Conservation (phyloP, 805 yeast species). For the Priceomyces carsonii region DNA sequence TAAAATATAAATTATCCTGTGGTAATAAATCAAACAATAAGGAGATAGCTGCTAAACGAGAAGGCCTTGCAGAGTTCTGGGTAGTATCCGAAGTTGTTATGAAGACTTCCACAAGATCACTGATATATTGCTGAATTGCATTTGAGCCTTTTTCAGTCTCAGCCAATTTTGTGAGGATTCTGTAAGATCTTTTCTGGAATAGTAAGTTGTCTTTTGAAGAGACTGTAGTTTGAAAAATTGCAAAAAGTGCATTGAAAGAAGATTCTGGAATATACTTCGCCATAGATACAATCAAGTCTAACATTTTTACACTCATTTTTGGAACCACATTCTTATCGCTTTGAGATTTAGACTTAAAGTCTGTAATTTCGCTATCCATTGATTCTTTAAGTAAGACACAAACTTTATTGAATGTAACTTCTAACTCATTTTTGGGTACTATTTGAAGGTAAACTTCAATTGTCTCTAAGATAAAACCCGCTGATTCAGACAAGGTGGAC, state of each 20-base stretch:
- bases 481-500: conserved; percentile 80
- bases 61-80: conserved; percentile 74
- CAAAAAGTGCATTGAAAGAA: conserved; percentile 69
- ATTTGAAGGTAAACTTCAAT: conserved; percentile 79
- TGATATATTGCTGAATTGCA: conserved; percentile 53
- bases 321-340: conserved; percentile 38
- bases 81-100: conserved; percentile 58
- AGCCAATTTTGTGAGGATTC: conserved; percentile 68
- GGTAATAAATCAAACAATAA: conserved; percentile 66
- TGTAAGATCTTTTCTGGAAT: conserved; percentile 86
- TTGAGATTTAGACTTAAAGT: conserved; percentile 20
- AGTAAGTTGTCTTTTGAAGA: conserved; percentile 54
- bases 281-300: conserved; percentile 89
- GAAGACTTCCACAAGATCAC: conserved; percentile 60
- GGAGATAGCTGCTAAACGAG: conserved; percentile 71
- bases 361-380: conserved; percentile 54
- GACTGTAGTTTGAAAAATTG: conserved; percentile 75
- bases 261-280: conserved; percentile 75
- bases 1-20: conserved; percentile 62
- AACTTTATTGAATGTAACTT: conserved; percentile 79
- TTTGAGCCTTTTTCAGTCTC: conserved; percentile 66
- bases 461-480: conserved; percentile 84
- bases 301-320: conserved; percentile 74
- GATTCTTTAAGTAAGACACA: conserved; percentile 76
- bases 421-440: conserved; percentile 64